Evolutionary conservation across 2,329 filamentous ascomycete species (phyloP).

Genomic region (Trichophyton verrucosum): DNA sequence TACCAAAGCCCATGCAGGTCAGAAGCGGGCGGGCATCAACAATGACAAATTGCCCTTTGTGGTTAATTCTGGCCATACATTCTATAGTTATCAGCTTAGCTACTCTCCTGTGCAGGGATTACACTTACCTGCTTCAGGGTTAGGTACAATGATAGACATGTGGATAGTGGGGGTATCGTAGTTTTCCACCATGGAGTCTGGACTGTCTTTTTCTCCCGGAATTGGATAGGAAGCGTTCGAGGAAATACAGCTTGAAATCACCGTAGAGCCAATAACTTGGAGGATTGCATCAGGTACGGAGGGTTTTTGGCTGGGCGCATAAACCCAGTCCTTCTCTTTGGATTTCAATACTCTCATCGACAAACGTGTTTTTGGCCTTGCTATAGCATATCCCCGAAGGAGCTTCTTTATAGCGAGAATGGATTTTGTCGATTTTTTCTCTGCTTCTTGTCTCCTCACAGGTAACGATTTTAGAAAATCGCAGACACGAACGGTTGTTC

Average conservation of each 20-base stretch:
- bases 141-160: slow-evolving; percentile 39
- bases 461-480: slow-evolving; percentile 47
- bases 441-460: slow-evolving; percentile 44
- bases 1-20: slow-evolving; percentile 37
- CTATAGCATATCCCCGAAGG: slow-evolving; percentile 17
- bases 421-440: slow-evolving; percentile 37
- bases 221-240: slow-evolving; percentile 5
- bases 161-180: background rate
- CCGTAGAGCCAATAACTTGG: slow-evolving; percentile 45
- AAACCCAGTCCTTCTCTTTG: background rate
- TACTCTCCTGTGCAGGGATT: background rate
- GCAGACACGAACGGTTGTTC: slow-evolving; percentile 47
- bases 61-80: slow-evolving; percentile 29
- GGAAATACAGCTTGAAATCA: slow-evolving; percentile 38
- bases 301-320: slow-evolving; percentile 37
- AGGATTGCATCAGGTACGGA: slow-evolving; percentile 42
- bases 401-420: slow-evolving; percentile 19
- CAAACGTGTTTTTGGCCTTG: background rate
- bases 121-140: slow-evolving; percentile 26
- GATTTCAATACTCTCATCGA: slow-evolving; percentile 11
- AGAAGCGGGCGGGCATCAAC: slow-evolving; percentile 47
- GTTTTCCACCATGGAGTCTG: background rate
- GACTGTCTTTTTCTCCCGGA: background rate
- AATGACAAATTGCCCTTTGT: slow-evolving; percentile 40
- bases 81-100: background rate